These are phyloP conservation scores for Ettlia oleoabundans DNA, from an alignment of 139 green algal genomes.

Conservation along the genomic window DNA sequence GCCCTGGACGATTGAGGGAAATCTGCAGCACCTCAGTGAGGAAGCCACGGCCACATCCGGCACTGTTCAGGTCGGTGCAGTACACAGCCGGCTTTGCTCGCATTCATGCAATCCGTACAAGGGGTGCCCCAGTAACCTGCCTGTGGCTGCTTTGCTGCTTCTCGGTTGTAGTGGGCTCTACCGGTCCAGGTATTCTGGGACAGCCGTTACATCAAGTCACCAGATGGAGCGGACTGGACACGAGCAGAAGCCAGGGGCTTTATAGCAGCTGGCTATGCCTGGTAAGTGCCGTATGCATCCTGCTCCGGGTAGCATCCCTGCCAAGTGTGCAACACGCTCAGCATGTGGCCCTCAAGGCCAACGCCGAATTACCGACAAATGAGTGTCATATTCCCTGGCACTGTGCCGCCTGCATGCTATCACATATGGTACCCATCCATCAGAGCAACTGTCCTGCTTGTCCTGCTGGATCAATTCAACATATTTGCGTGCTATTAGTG, in stretches of 20 bases:
- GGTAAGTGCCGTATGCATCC: too few relatives aligned
- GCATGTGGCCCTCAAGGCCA: too few relatives aligned
- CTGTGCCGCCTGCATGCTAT: too few relatives aligned
- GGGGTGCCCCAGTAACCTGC: too few relatives aligned
- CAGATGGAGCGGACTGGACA: not conserved
- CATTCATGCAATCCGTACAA: not conserved
- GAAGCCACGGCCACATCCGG: not conserved
- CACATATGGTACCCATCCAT: too few relatives aligned
- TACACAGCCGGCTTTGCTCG: not conserved
- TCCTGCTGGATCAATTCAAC: too few relatives aligned
- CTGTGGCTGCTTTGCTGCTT: not conserved
- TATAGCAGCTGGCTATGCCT: not conserved
- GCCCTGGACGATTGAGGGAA: not conserved
- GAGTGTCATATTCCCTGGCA: too few relatives aligned
- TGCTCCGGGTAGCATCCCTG: too few relatives aligned
- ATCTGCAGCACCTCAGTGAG: not conserved
- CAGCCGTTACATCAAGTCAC: not conserved
- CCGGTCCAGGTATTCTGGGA: not conserved
- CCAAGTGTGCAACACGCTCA: too few relatives aligned
- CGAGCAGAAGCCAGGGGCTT: not conserved
- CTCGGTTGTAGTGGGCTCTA: not conserved
- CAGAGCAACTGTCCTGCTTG: too few relatives aligned
- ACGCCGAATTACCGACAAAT: too few relatives aligned
- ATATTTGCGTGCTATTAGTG: too few relatives aligned
- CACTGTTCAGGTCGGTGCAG: not conserved